phyloP scores from a whole-genome alignment of 1,284 basidiomycete genomes.

The Austroboletus niveus region DNA sequence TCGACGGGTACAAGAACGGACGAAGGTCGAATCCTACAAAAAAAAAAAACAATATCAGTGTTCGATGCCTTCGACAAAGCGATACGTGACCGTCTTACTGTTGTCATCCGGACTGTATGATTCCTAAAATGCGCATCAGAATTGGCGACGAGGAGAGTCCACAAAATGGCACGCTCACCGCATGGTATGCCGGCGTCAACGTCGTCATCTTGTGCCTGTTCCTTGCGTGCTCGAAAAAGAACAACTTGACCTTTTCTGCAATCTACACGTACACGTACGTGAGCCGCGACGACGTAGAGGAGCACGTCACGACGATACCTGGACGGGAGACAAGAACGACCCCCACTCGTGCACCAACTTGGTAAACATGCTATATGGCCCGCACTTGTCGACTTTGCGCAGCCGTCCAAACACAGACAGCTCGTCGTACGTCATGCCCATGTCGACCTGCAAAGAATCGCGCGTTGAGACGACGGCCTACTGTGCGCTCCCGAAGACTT shows the following conservation, averaged over 20 bases:
- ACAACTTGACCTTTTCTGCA: constrained; percentile 95
- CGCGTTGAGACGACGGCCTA: neutral
- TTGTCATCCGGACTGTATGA: constrained; percentile 98
- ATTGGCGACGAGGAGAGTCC: too few relatives aligned
- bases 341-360: constrained; percentile 96
- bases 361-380: constrained; percentile 95
- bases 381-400: constrained; percentile 95
- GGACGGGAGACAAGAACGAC: constrained; percentile 69
- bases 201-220: constrained; percentile 99
- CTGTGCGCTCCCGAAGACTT: constrained; percentile 1
- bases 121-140: constrained; percentile 50
- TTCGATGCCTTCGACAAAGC: neutral
- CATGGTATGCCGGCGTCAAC: constrained; percentile 94
- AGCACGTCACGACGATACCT: constrained; percentile 46
- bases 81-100: constrained; percentile 47
- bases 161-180: constrained; percentile 29
- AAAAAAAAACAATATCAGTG: constrained; percentile 2
- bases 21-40: constrained; percentile 85
- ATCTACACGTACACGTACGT: constrained; percentile 51
- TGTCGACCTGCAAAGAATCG: constrained; percentile 67
- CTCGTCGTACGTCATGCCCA: constrained; percentile 99
- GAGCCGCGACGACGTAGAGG: neutral
- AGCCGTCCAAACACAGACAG: constrained; percentile 91
- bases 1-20: constrained; percentile 92
- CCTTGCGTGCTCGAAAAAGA: constrained; percentile 96